Base-by-base conservation (phyloP, 352 stramenopile genomes). In the Globisporangium parvum region DNA sequence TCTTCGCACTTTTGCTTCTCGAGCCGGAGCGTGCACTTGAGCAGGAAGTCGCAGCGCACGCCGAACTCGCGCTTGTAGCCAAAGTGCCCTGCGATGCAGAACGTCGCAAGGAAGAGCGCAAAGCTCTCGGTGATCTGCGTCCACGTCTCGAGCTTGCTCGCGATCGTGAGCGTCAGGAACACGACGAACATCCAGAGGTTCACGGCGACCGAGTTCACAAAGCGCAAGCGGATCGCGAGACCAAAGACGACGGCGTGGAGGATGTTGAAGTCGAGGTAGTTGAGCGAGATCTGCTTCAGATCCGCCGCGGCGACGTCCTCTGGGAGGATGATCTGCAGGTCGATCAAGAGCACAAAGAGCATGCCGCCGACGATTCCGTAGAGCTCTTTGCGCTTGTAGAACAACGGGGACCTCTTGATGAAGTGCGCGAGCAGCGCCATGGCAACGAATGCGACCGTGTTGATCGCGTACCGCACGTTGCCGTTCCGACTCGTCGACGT, bases 1-100 rank as follows among this genome's bases (percentile, higher is more conserved):
- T 87, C 75, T 57, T 89, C 80, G 44, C 77, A 90, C 55, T 93
- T 93, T 50, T 85, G 75, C 63, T 85, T 85, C 51, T 89, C 75
- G 6, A 90, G 72, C 11, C 83, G 67, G 8, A 91, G 63, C n/a
- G 79, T 91, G 33, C 76, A 88, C 58, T 91, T 88, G 47, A 91
- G 70, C 33, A 94, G 44, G 53, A 90, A 94, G 48, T 91, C 77
- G 31, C 80, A 73, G 14, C 85, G 77, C 15, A 87, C 47, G 5
- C 79, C 79, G 12, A 85, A 61, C 51, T 87, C 76, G 47, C 74
- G 65, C 47, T 82, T 83, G 71, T 89, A 89, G 17, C 64, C 75
- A 52, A 85, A 84, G 41, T 85, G 70, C 6, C 54, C 53, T 0
- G 73, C 61, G 20, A 83, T 51, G 28, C 57, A 53, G 17, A 66